Evolutionary conservation across 2,329 filamentous ascomycete species (phyloP), one percentile per base, ranked within the genome.

Genomic region (Fusarium agapanthi): DNA sequence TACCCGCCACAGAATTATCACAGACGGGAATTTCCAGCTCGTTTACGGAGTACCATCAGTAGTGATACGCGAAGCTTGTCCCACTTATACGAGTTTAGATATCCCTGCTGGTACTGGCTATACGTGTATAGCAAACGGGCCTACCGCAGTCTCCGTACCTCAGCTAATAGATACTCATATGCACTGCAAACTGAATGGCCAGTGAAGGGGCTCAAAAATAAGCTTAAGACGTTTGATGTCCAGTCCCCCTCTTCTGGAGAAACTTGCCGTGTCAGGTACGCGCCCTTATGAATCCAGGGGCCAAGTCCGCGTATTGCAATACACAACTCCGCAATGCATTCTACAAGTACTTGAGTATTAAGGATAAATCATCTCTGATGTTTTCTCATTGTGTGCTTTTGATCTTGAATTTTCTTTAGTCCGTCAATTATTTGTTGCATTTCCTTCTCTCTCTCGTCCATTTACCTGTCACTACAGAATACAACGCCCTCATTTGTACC

Each of bases 291-390:
- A 12, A 16, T 53, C 15, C 50, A n/a, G 50, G 50, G 34, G 34
- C 14, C 24, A 16, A 26, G 10, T 53, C 34, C 34, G 50, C 50
- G 50, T 53, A 53, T 37, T n/a, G 10, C 3, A 37, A 28, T 12
- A 28, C 32, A 37, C 10, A 7, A 22, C 18, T 37, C 7, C 50
- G 28, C 3, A 20, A 53, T n/a, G 1, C 13, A 16, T 51, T 28
- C 13, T 37, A 53, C 38, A 53, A 35, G 12, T 53, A 53, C 13
- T 16, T 38, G 7, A 28, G 24, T 3, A 26, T n/a, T 12, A 9
- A 6, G 1, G 18, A 28, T 0, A 5, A 35, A 53, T 16, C 16
- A 37, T 28, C 8, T 7, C 10, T 20, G 6, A 2, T 26, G 6
- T 53, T 26, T 10, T 37, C 32, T 20, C 4, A 26, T 8, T 26